These are phyloP conservation scores for Penicillium daleae DNA, from an alignment of 495 filamentous ascomycete genomes.

Conservation along the genomic window DNA sequence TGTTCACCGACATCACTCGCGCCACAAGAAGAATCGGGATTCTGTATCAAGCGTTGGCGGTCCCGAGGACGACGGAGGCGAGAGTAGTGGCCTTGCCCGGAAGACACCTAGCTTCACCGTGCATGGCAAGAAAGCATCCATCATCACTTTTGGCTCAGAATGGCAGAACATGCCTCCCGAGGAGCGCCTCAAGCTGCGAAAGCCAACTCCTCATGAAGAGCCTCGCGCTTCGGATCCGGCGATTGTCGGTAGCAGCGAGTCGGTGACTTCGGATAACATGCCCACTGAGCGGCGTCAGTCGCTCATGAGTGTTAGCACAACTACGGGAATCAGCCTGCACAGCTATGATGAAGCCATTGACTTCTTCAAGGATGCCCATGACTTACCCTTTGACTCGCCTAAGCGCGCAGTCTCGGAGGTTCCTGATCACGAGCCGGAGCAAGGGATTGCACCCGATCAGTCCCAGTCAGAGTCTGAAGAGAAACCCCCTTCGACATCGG, in stretches of 20 bases:
- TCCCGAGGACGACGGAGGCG: constrained; percentile 60
- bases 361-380: constrained; percentile 31
- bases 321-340: constrained; percentile 37
- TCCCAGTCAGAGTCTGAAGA: background rate
- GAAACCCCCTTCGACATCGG: constrained; percentile 1
- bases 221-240: constrained; percentile 44
- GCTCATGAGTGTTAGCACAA: constrained; percentile 43
- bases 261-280: constrained; percentile 31
- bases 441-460: background rate
- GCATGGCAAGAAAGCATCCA: constrained; percentile 96
- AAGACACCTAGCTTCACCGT: constrained; percentile 89
- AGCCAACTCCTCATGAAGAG: constrained; percentile 54
- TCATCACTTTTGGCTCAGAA: constrained; percentile 91
- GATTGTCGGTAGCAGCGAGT: constrained; percentile 38
- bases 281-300: constrained; percentile 40
- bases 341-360: constrained; percentile 31
- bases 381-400: constrained; percentile 17
- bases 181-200: constrained; percentile 66
- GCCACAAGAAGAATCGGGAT: constrained; percentile 76
- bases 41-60: constrained; percentile 61
- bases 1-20: constrained; percentile 63
- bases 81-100: constrained; percentile 71
- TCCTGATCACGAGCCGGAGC: background rate
- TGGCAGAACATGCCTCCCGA: constrained; percentile 82
- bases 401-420: constrained; percentile 6